Evolutionary conservation across 441 rosid genomes (phyloP), one percentile per base, ranked within the genome.

Genomic region (Populus trichocarpa): DNA sequence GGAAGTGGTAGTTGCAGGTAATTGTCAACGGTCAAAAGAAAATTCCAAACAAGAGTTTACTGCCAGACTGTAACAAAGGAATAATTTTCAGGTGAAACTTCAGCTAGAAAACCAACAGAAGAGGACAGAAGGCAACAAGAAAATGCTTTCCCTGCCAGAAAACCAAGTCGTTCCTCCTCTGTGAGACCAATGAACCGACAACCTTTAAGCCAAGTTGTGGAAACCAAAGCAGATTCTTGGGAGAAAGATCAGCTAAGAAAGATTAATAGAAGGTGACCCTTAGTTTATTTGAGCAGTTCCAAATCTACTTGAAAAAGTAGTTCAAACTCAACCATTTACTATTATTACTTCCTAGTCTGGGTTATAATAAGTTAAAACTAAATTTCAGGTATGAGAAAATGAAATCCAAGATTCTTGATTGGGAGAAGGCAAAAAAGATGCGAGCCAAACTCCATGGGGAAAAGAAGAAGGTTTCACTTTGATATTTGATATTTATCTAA

Each of bases 381-480:
- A 70, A 28, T 69, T 71, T 78, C 88, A 95, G 94, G 96, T 85
- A 81, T 69, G 94, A 90, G 84, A 90, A 87, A 69, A 75, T 81
- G 85, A 90, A 84, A 78, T 79, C 89, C 53, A 79, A 87, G n/a
- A 87, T 93, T 79, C 74, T 88, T 79, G 85, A 76, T 2, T 90
- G 97, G 98, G 92, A 91, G 88, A 87, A 87, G 16, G 89, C 88
- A 50, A 92, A 84, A 88, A 93, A 90, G 81, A 75, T 75, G 81
- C 83, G 81, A 75, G 91, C 91, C 68, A 88, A 75, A 74, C 87
- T 83, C 30, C 84, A 72, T 66, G 85, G 87, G 89, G 97, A 92
- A 71, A 85, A 77, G 84, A 90, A 78, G 85, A 87, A 86, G 97
- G 99, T 92, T 13, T 4, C 5, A 6, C 35, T 12, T 22, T 26